A percentile compares a stretch with the other conserved stretches of the same genome.
These are phyloP conservation scores for Blastobotrys capitulatus DNA, from an alignment of 1,139 yeast genomes.

Conservation along the genomic window DNA sequence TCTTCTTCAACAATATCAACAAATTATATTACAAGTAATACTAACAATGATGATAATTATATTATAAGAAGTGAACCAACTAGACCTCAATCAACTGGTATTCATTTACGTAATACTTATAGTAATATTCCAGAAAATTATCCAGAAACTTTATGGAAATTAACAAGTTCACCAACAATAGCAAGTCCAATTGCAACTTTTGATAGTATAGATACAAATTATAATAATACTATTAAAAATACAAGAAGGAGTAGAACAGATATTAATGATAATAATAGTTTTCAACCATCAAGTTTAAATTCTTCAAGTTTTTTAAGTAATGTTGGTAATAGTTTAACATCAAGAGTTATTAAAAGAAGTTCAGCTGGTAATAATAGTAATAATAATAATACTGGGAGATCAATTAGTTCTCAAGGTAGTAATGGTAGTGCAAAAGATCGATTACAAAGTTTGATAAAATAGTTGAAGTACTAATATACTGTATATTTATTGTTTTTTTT, in stretches of 20 bases:
- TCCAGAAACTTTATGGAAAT: not conserved
- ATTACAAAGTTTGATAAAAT: not conserved
- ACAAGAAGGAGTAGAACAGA: not conserved
- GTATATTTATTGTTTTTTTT: too few relatives aligned
- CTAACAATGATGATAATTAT: not conserved
- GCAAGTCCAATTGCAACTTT: not conserved
- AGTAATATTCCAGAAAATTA: slow-evolving; percentile 2
- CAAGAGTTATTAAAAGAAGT: too few relatives aligned
- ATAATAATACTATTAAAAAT: not conserved
- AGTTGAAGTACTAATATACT: too few relatives aligned
- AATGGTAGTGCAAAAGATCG: not conserved
- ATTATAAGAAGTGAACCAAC: not conserved
- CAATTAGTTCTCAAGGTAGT: not conserved
- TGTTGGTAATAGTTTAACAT: too few relatives aligned
- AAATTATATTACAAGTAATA: not conserved
- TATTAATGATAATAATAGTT: too few relatives aligned
- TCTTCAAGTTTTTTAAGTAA: too few relatives aligned
- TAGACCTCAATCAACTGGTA: not conserved
- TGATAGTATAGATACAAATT: not conserved
- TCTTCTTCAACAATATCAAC: not conserved
- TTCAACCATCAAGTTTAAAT: too few relatives aligned
- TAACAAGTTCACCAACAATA: not conserved
- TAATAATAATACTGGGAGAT: too few relatives aligned
- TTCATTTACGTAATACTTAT: not conserved
- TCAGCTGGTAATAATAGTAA: too few relatives aligned